phyloP scores from a whole-genome alignment of 1,284 basidiomycete species.

The Cutaneotrichosporon sp. region DNA sequence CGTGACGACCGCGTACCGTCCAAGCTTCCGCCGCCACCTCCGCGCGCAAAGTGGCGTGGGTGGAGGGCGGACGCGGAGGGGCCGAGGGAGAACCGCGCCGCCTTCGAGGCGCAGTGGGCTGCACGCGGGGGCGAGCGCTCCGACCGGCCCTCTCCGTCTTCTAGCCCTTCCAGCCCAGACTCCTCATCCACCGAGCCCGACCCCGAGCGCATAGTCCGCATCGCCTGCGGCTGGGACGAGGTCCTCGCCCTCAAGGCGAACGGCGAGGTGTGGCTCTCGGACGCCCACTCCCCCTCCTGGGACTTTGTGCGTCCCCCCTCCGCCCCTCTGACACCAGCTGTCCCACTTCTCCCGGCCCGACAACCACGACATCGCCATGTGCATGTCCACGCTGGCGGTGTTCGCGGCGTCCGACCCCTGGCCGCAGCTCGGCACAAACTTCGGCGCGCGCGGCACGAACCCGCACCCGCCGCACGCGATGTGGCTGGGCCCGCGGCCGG shows the following conservation, averaged over 20 bases:
- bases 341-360: slow-evolving; percentile 1
- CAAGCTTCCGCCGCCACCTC: neutral
- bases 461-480: slow-evolving; percentile 4
- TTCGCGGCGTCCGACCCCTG: slow-evolving; percentile 1
- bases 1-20: neutral
- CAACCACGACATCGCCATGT: neutral
- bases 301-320: slow-evolving; percentile 40
- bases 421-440: neutral
- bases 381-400: neutral
- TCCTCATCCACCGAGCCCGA: neutral
- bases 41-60: neutral
- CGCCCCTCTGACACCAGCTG: neutral
- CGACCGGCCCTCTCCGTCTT: too few species aligned
- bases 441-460: neutral
- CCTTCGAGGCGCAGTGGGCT: neutral
- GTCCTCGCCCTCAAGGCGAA: slow-evolving; percentile 68
- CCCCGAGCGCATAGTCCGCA: slow-evolving; percentile 61
- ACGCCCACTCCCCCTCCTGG: slow-evolving; percentile 5
- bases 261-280: slow-evolving; percentile 48
- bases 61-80: neutral
- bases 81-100: neutral
- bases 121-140: neutral
- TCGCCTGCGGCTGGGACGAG: slow-evolving; percentile 68
- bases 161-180: too few species aligned
- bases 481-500: neutral